Conservation (phyloP, 306 rosid species). For the Vigna hirtella region DNA sequence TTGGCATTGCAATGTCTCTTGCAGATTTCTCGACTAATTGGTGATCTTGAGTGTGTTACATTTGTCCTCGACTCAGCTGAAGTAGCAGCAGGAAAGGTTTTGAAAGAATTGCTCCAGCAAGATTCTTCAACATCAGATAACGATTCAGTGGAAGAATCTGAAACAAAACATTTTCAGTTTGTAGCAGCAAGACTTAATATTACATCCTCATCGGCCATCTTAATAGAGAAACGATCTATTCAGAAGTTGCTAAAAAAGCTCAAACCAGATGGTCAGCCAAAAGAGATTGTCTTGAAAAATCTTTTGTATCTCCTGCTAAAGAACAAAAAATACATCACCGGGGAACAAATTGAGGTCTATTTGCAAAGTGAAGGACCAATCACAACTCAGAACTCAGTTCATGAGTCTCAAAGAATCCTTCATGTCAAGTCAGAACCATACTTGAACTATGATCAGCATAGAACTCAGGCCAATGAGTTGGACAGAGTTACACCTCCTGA, state of each 20-base stretch:
- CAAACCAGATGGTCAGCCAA: constrained; percentile 51
- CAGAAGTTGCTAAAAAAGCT: constrained; percentile 57
- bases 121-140: constrained; percentile 51
- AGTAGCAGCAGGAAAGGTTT: constrained; percentile 73
- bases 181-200: constrained; percentile 70
- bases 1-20: constrained; percentile 46
- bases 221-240: constrained; percentile 74
- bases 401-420: constrained; percentile 41
- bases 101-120: constrained; percentile 61
- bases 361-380: constrained; percentile 42
- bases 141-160: constrained; percentile 58
- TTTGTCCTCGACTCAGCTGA: constrained; percentile 68
- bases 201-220: constrained; percentile 58
- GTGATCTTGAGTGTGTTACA: constrained; percentile 62
- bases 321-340: constrained; percentile 50
- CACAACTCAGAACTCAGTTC: constrained; percentile 45
- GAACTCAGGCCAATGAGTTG: constrained; percentile 44
- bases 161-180: constrained; percentile 64
- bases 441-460: constrained; percentile 34
- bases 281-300: constrained; percentile 63
- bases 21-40: constrained; percentile 78
- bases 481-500: constrained; percentile 61
- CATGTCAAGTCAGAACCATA: constrained; percentile 43
- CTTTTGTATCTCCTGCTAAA: constrained; percentile 64
- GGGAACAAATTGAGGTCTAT: constrained; percentile 53